Base-by-base conservation (phyloP, 2,329 filamentous ascomycete genomes). In the Neofusicoccum laricinum region DNA sequence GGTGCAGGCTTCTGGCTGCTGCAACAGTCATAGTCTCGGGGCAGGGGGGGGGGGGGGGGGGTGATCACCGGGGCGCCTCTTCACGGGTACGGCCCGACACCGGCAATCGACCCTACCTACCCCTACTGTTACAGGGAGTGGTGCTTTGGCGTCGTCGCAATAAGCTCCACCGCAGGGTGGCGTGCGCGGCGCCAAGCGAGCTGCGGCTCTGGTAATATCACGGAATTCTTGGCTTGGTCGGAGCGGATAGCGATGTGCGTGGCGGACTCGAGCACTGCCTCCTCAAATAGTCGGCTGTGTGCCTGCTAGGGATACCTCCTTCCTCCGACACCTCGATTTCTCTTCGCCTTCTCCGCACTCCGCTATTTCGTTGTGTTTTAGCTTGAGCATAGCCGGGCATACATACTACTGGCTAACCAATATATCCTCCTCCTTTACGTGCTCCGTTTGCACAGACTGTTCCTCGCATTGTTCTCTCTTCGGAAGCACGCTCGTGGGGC, bases 201-300 rank as follows among this genome's bases (percentile, higher is more conserved):
- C 55, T 59, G 55, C 41, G 55, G 38, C 55, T 59, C 55, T 59
- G 30, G 55, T 59, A 59, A 59, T 21, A 59, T 59, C 55, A 59
- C 55, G 41, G 55, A 59, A 59, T 10, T 38, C 55, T 59, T 59
- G 55, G 41, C 55, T 5, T 51, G 55, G 40, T 46, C 43, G 41
- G 55, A 36, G 40, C 30, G 55, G 25, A 21, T 41, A 25, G 41
- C 41, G 41, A 46, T 36, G 55, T 58, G 41, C n/a, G 55, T 59
- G 55, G 55, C 55, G 55, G 55, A 36, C 55, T 10, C 25, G 15
- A 48, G 41, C 55, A 59, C 55, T 59, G 55, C 41, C 55, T 59
- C 55, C 43, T 59, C 55, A 46, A 59, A 59, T 59, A 59, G 19
- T 41, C 40, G 21, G 21, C 15, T 8, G 55, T 11, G 10, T 59